Base-by-base conservation (phyloP, 768 basidiomycete genomes). In the Coprinopsis cinerea region DNA sequence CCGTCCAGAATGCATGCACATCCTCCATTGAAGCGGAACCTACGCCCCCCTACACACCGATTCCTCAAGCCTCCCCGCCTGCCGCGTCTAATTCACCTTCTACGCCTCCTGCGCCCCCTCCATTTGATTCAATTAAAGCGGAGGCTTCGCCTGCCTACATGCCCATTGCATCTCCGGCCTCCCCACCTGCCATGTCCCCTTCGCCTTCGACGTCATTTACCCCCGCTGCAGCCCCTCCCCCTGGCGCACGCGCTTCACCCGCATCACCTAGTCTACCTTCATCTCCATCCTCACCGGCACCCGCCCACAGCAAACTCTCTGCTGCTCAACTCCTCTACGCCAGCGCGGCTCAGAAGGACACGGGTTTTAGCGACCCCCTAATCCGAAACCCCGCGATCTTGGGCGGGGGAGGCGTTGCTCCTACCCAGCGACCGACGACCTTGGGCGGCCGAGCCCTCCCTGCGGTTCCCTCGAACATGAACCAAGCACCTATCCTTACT, bases 281-380 rank as follows among this genome's bases (percentile, higher is more conserved):
- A 26, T 17, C 25, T 7, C 7, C 9, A 25, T 18, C 9, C 11
- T 17, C 36, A 18, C 10, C 17, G 17, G 36, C 17, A 9, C 36
- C 36, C 18, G 7, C 15, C 17, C 13, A 20, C 2, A 23, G 41
- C 22, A 49, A 42, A 26, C 36, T 50, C 2, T 43, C 49, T 25
- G 30, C 41, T 14, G 49, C 49, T 13, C 49, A 50, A 28, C 30
- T 26, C 27, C 49, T 50, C 24, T 50, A 50, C 25, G 49, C 49
- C 2, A 50, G 49, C 26, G 49, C 49, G 11, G 34, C 4, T 18
- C 9, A 10, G 6, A 43, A 11, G 23, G 13, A 11, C 11, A 18
- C 18, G 41, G 4, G 5, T 26, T 20, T 43, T 25, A 10, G 13
- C 41, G 9, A 39, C 11, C 36, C 36, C 10, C 6, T 6, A 6